Evolutionary conservation across 106 monocot species (phyloP).

Genomic region (Dioscorea dumetorum): DNA sequence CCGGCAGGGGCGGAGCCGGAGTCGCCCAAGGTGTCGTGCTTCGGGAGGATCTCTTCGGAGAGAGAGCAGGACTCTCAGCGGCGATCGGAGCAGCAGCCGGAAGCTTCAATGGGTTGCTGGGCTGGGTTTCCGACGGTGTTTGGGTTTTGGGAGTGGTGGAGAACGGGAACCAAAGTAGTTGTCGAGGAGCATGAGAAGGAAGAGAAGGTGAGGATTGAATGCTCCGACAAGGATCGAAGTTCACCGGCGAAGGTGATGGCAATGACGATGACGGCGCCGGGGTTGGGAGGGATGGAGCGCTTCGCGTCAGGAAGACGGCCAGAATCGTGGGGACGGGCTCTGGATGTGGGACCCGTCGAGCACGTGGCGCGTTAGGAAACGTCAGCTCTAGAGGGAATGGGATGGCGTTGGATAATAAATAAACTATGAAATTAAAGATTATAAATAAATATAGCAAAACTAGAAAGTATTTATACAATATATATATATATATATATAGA

Average conservation of each 20-base stretch:
- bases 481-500: no score
- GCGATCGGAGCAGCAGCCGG: background rate
- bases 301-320: background rate
- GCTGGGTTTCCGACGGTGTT: background rate
- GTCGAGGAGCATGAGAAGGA: no score
- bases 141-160: background rate
- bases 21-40: constrained; percentile 10
- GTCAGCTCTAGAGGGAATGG: background rate
- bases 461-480: no score
- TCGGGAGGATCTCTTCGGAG: background rate
- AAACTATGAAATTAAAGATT: no score
- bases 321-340: background rate
- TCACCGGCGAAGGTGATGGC: background rate
- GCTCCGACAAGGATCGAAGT: no score
- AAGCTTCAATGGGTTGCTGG: background rate
- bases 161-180: background rate
- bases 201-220: no score
- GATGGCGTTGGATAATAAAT: no score
- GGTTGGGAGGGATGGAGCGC: background rate
- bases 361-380: background rate
- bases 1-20: background rate
- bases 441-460: no score
- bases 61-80: background rate
- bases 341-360: background rate
- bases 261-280: background rate